Base-by-base conservation (phyloP, 2,329 filamentous ascomycete genomes). In the Fusarium albosuccineum region DNA sequence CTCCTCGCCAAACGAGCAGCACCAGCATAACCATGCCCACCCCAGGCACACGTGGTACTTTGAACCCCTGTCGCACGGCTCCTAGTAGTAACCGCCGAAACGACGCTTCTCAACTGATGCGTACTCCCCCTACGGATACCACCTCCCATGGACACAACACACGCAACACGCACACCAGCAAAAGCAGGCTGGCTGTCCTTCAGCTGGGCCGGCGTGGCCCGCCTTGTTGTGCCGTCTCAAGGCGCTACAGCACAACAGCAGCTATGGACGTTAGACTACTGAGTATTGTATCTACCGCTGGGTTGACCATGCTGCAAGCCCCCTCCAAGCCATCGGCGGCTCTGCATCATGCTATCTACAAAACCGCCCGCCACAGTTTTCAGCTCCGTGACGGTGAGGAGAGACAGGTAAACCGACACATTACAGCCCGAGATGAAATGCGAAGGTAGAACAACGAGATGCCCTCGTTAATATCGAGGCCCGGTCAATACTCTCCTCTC, bases 351-450 rank as follows among this genome's bases (percentile, higher is more conserved):
- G 44, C 44, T 48, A 48, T 48, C 44, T 48, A 30, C 4, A 9
- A 36, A 11, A 36, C 14, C 11, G 33, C 9, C 8, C 39, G 8
- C n/a, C 3, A 17, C 11, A 17, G 10, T 26, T 41, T 39, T 52
- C 39, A 29, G 49, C 49, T 52, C 49, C 49, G 49, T 52, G n/a
- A 22, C 9, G 26, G n/a, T 16, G 39, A 52, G 49, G 49, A 41
- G 49, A 41, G 39, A 17, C 7, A 16, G 16, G 17, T 22, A 22
- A 22, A 22, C 4, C 17, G 17, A 22, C 17, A 22, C 17, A 22
- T 22, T 22, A 22, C 17, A 22, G 17, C 17, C 17, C 17, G 4
- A 22, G 17, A 22, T 22, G 17, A 22, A 22, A 22, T 22, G 17
- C 17, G 17, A 3, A 22, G 17, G 17, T 22, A 22, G 17, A 22